These are phyloP conservation scores for Rhizopus arrhizus DNA, from an alignment of 371 early-diverging fungal species.

Conservation along the genomic window DNA sequence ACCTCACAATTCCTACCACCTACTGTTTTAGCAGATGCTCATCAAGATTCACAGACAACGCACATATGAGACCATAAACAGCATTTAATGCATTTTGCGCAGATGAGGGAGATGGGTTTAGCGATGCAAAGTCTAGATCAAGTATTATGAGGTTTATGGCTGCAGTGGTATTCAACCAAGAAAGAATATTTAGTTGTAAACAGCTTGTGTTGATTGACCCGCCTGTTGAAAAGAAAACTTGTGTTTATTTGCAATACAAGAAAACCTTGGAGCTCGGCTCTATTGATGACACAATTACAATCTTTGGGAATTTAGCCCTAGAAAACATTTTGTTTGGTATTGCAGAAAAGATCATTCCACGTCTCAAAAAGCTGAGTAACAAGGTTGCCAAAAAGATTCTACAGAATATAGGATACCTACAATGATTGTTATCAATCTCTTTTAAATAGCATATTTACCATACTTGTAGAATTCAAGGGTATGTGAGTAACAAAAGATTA, in stretches of 20 bases:
- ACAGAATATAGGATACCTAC: slow-evolving; percentile 7
- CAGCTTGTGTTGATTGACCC: slow-evolving; percentile 8
- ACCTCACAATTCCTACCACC: slow-evolving; percentile 1
- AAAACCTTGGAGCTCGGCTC: slow-evolving; percentile 10
- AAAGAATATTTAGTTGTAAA: slow-evolving; percentile 12
- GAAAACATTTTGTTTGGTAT: slow-evolving; percentile 9
- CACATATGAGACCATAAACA: slow-evolving; percentile 14
- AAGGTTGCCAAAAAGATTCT: slow-evolving; percentile 7
- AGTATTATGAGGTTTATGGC: slow-evolving; percentile 14
- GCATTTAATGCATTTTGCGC: slow-evolving; percentile 14
- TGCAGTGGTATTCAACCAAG: slow-evolving; percentile 15
- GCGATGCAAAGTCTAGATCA: slow-evolving; percentile 11
- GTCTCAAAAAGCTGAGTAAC: slow-evolving; percentile 13
- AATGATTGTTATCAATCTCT: slow-evolving; percentile 11
- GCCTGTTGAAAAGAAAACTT: slow-evolving; percentile 11
- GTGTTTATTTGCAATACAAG: slow-evolving; percentile 9
- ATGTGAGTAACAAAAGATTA: too few relatives aligned
- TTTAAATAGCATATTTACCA: slow-evolving; percentile 9
- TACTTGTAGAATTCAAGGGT: too few relatives aligned
- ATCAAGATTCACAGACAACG: slow-evolving; percentile 17
- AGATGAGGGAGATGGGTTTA: slow-evolving; percentile 13
- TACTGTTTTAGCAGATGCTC: slow-evolving; percentile 14
- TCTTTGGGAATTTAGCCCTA: slow-evolving; percentile 11
- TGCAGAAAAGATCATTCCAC: slow-evolving; percentile 12
- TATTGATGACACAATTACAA: slow-evolving; percentile 12